Base-by-base conservation (phyloP, 192 early-diverging fungal species). In the Pecoramyces ruminantium region DNA sequence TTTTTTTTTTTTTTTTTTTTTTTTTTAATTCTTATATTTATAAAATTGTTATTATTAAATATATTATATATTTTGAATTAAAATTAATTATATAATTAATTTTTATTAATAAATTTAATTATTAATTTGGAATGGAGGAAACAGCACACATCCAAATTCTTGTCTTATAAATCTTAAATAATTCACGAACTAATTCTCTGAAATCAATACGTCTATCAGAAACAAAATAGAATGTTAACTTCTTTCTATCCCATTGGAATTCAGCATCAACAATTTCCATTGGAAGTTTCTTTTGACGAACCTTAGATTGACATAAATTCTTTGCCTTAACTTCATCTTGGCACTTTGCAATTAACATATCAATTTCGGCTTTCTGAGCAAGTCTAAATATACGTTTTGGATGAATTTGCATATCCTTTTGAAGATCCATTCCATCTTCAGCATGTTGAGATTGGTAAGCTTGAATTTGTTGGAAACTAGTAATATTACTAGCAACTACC, bases 181-280 rank as follows among this genome's bases (percentile, higher is more conserved):
- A 89, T 77, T 97, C 96, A 67, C 96, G 90, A 80, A 97, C 96
- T 81, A 99, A 88, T 85, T 97, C 96, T 78, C 96, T 91, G 86
- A 98, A 98, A 85, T 98, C 96, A 79, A 98, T 94, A 38, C 97
- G 92, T 83, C 93, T 91, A 77, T 96, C 95, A 16, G 96, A 95
- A 11, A 94, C 91, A 87, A 96, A 99, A 85, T 96, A 96, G 78
- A 97, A 99, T 1, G 96, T 97, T 78, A 99, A 87, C 89, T 99
- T 99, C 82, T 95, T 92, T 25, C 97, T 90, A 86, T 99, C 96
- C 92, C 96, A 99, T 86, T 99, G 97, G 81, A 95, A 99, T 86
- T 99, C 97, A 28, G 97, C 97, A 83, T 97, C 95, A 1, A 96
- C 94, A 29, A 99, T 93, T 81, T 94, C 91, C 97, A 99, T 99